A percentile compares a stretch with the other conserved stretches of the same genome.
Conservation (phyloP, 352 stramenopile species). For the Phytophthora chlamydospora region DNA sequence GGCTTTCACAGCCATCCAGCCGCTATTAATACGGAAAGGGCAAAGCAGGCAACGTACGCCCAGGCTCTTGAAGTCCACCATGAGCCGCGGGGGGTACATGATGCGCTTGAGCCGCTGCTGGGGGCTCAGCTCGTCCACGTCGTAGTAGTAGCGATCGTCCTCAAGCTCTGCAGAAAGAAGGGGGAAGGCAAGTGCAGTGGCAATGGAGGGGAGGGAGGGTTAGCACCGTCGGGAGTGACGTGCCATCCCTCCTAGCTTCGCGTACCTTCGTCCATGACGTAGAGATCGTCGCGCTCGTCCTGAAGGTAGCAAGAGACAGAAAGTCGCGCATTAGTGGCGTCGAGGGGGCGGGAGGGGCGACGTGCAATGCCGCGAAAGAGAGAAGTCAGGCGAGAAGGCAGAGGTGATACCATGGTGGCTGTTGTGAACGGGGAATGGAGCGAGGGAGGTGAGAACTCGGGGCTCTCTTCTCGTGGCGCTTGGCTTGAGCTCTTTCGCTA, state of each 20-base stretch:
- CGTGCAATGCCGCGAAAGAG: neutral
- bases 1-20: neutral
- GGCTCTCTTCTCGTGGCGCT: slow-evolving; percentile 2
- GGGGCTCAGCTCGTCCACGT: slow-evolving; percentile 29
- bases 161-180: slow-evolving; percentile 32
- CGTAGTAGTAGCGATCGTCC: slow-evolving; percentile 37
- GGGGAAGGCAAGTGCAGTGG: no score
- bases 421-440: neutral
- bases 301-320: slow-evolving; percentile 16
- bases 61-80: slow-evolving; percentile 87
- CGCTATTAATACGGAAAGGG: neutral
- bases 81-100: slow-evolving; percentile 75
- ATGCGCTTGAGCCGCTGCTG: slow-evolving; percentile 56
- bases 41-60: slow-evolving; percentile 48
- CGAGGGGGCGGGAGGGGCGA: slow-evolving; percentile 1
- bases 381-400: neutral
- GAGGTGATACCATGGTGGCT: slow-evolving; percentile 25
- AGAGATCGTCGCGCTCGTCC: slow-evolving; percentile 55
- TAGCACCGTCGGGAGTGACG: neutral
- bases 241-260: neutral
- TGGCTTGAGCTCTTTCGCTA: slow-evolving; percentile 23
- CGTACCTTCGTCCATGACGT: slow-evolving; percentile 55
- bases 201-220: slow-evolving; percentile 4
- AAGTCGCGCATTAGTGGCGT: slow-evolving; percentile 7
- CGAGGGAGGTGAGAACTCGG: neutral